phyloP scores from a whole-genome alignment of 495 filamentous ascomycete species.

The Aspergillus sclerotiicarbonarius region DNA sequence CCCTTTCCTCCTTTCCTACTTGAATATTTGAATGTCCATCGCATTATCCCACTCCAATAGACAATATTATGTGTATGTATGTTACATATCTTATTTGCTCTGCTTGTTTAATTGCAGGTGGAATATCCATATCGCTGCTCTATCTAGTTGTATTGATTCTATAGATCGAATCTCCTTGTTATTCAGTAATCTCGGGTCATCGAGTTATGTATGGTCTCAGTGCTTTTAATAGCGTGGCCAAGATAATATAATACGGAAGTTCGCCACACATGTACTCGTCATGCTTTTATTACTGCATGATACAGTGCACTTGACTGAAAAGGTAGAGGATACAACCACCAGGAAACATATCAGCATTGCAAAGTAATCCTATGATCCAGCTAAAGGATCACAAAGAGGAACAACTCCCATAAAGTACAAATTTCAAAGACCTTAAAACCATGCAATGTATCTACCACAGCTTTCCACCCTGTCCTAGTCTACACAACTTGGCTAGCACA shows the following conservation, averaged over 20 bases:
- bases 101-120: not conserved
- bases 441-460: conserved; percentile 28
- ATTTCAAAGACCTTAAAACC: conserved; percentile 16
- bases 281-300: no score
- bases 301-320: not conserved
- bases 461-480: conserved; percentile 8
- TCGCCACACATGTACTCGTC: no score
- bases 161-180: no score
- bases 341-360: conserved; percentile 22
- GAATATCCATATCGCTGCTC: not conserved
- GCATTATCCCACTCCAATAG: conserved; percentile 13
- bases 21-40: conserved; percentile 4
- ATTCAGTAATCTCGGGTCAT: no score
- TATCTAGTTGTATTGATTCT: not conserved
- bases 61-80: conserved; percentile 19
- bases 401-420: conserved; percentile 30
- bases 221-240: not conserved
- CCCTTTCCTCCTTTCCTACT: not conserved
- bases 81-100: not conserved
- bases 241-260: not conserved
- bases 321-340: no score
- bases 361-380: conserved; percentile 15
- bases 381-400: conserved; percentile 16
- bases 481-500: conserved; percentile 1
- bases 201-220: not conserved